Conservation (phyloP, 768 basidiomycete species). For the Baorangia bicolor region DNA sequence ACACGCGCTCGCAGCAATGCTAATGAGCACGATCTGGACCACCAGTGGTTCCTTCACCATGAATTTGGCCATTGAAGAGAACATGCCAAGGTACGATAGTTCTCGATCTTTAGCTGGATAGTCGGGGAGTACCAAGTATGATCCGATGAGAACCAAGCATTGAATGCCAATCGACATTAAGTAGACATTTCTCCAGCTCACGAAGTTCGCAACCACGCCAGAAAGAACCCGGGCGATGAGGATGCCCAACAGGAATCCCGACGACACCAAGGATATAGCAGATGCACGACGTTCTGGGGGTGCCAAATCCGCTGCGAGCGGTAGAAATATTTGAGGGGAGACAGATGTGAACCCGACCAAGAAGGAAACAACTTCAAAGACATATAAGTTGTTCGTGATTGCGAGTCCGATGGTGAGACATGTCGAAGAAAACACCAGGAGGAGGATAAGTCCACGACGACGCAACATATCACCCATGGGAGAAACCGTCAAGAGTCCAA, state of each 20-base stretch:
- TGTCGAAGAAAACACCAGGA: conserved; percentile 52
- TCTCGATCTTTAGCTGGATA: conserved; percentile 70
- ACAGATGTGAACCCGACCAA: conserved; percentile 66
- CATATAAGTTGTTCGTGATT: conserved; percentile 51
- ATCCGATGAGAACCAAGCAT: conserved; percentile 47
- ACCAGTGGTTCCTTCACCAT: conserved; percentile 72
- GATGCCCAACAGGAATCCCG: conserved; percentile 67
- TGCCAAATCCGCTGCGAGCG: conserved; percentile 76
- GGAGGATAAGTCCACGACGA: conserved; percentile 65
- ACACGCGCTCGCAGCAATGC: conserved; percentile 54
- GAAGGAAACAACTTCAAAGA: conserved; percentile 66
- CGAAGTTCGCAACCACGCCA: conserved; percentile 68
- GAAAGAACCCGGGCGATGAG: conserved; percentile 71
- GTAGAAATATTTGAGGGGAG: conserved; percentile 67
- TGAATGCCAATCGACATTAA: conserved; percentile 74
- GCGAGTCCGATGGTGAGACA: conserved; percentile 70
- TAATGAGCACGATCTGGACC: conserved; percentile 62
- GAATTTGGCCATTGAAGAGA: conserved; percentile 73
- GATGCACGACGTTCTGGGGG: conserved; percentile 67
- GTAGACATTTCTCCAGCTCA: conserved; percentile 70
- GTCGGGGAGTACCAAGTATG: conserved; percentile 68
- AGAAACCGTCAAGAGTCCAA: conserved; percentile 67
- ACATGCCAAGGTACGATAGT: conserved; percentile 61
- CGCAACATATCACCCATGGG: conserved; percentile 82
- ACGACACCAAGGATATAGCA: conserved; percentile 69